Evolutionary conservation across 1,284 basidiomycete species (phyloP), one percentile per base, ranked within the genome.

Genomic region (Salmacisia buchloeana): DNA sequence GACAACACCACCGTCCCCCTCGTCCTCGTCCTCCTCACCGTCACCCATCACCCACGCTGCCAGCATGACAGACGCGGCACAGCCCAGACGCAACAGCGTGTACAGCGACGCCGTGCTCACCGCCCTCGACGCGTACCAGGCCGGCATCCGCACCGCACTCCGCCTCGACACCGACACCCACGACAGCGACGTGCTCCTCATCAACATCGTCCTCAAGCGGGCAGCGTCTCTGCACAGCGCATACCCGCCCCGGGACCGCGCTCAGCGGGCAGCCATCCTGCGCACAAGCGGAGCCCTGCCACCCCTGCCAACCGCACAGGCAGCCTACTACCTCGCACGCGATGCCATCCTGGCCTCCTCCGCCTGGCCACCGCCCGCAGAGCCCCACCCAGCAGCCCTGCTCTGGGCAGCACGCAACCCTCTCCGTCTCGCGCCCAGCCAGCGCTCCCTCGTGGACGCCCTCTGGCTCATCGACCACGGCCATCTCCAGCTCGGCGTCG

Each of bases 391-490:
- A 33, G 9, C 25, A 27, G 49, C 49, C 7, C 12, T 54, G 13
- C 25, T 29, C 25, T 54, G 49, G 49, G 49, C 49, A n/a, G 49
- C 49, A 27, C 12, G 27, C 25, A 54, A 54, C 49, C 23, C 49
- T 18, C 49, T 54, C 29, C 31, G 15, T 13, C 49, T 54, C 29
- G 12, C 49, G 15, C 49, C 29, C 29, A 7, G 9, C 27, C 49
- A 54, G 21, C 15, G 15, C 29, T 7, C 25, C 27, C 31, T 54
- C 29, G 21, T 33, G 18, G 49, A 54, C 29, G 49, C 49, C 7
- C 49, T 54, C 27, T 54, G 49, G 49, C 49, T 54, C 9, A 54
- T 54, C 49, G 49, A 54, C 49, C 49, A 54, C 21, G 49, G 13
- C 2, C 49, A 54, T 33, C 49, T 54, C 29, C 29, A 31, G 9